Evolutionary conservation across 139 green algal species (phyloP).

Genomic region (Edaphochlamys debaryana): DNA sequence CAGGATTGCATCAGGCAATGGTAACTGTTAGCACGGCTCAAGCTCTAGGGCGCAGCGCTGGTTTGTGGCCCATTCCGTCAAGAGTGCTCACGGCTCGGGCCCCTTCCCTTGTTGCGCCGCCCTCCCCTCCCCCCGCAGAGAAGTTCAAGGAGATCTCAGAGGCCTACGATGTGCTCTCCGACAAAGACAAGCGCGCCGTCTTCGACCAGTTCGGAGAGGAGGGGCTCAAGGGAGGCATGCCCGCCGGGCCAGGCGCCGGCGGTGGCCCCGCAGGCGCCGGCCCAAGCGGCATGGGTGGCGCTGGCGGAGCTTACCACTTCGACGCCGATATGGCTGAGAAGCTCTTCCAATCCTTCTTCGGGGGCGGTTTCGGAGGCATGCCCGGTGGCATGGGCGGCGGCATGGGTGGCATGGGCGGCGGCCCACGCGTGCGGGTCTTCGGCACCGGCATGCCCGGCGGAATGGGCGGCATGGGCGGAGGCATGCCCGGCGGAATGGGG

Average conservation of each 20-base stretch:
- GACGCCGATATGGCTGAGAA: conserved; percentile 20
- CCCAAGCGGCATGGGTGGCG: conserved; percentile 35
- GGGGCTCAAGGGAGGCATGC: conserved; percentile 48
- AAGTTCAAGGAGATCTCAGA: conserved; percentile 60
- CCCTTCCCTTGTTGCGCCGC: no score
- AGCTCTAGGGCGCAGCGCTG: no score
- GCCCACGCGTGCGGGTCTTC: background rate
- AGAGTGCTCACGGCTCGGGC: no score
- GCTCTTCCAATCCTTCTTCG: conserved; percentile 41
- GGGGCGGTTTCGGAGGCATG: no score
- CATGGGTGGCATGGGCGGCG: conserved; percentile 35
- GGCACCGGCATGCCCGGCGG: no score
- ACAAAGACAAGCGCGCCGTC: conserved; percentile 33
- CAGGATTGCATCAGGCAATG: no score
- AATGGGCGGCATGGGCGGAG: background rate
- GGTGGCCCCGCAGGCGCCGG: background rate
- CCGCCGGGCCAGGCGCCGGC: background rate
- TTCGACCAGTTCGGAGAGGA: conserved; percentile 62
- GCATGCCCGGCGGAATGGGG: conserved; percentile 7
- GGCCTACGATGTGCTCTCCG: conserved; percentile 47
- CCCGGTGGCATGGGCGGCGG: no score
- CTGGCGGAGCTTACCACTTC: conserved; percentile 45
- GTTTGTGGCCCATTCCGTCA: no score
- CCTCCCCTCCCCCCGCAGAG: no score
- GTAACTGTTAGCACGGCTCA: no score